phyloP scores from a whole-genome alignment of 306 rosid species.

The Gillenia trifoliata region DNA sequence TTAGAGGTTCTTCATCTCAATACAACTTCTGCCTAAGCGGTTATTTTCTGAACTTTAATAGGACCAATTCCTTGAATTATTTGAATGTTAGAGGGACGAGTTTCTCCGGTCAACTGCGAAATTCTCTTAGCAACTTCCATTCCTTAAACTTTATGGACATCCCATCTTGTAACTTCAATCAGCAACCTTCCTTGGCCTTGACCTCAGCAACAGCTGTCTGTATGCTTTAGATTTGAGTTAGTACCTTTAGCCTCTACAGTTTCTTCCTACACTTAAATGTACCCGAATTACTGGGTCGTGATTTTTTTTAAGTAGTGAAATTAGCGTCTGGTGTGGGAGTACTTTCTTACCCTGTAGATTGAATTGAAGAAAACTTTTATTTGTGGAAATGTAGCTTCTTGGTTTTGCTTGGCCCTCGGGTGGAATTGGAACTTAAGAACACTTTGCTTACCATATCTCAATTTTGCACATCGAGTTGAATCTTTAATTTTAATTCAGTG shows the following conservation, averaged over 20 bases:
- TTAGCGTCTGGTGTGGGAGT: neutral
- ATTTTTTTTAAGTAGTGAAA: neutral
- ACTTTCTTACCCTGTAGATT: neutral
- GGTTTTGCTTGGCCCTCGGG: neutral
- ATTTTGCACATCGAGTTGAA: neutral
- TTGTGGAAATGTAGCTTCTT: constrained; percentile 15
- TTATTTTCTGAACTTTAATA: too few relatives aligned
- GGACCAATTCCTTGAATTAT: too few relatives aligned
- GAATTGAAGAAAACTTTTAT: neutral
- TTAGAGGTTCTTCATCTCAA: too few relatives aligned
- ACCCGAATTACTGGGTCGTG: neutral
- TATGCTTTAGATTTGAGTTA: constrained; percentile 10
- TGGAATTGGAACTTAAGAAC: neutral
- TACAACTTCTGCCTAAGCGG: too few relatives aligned
- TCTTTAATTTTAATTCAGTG: neutral
- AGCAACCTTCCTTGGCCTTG: too few relatives aligned
- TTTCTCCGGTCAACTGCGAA: too few relatives aligned
- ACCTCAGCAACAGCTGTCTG: too few relatives aligned
- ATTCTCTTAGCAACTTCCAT: too few relatives aligned
- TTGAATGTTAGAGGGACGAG: too few relatives aligned
- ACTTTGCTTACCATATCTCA: neutral
- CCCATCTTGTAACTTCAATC: too few relatives aligned
- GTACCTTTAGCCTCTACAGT: neutral
- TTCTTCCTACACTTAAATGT: neutral
- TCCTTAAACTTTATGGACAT: too few relatives aligned